Base-by-base conservation (phyloP, 176 grass and related monocot genomes). In the Luzula sylvatica region DNA sequence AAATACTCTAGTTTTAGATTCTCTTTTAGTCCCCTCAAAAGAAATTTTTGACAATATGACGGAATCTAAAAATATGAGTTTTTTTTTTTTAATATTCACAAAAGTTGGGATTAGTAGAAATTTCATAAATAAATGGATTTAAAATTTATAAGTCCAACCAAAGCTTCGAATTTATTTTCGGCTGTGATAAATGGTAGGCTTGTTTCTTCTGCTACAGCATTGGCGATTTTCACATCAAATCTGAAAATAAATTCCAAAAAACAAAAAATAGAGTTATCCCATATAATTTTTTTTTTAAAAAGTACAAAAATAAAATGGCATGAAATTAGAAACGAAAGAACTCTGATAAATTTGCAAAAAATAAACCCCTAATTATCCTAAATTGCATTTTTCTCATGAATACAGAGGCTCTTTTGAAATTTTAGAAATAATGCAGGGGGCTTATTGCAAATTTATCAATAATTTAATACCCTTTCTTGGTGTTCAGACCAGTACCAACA, bases 151-250 rank as follows among this genome's bases (percentile, higher is more conserved):
- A 38, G 25, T 88, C 77, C 79, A 54, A 98, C 92, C 73, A 98
- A 72, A 57, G 86, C 92, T 77, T 98, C 92, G 71, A 98, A 98
- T 69, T 98, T 98, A 78, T 98, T 98, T 78, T 98, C 92, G 65
- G 92, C 92, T 53, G 86, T 90, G 44, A 90, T 51, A 28, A 98
- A 98, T 55, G 92, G 86, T 61, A 98, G 75, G 29, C 38, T 59
- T 52, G 92, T 98, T 74, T 98, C 86, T 39, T 90, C 81, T 2
- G 92, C 86, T 29, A 98, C 92, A 19, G 82, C 78, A 66, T 68
- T 61, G 38, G 92, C 92, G 74, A 90, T 98, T 80, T 98, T 98
- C 60, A 69, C 86, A 72, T 98, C 92, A 75, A 90, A 98, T 75
- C 92, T 98, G 72, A 60, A 78, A 80, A 3, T 35, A 35, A 46